These are phyloP conservation scores for Colletotrichum sp. DNA, from an alignment of 2,329 filamentous ascomycete genomes.

Conservation along the genomic window DNA sequence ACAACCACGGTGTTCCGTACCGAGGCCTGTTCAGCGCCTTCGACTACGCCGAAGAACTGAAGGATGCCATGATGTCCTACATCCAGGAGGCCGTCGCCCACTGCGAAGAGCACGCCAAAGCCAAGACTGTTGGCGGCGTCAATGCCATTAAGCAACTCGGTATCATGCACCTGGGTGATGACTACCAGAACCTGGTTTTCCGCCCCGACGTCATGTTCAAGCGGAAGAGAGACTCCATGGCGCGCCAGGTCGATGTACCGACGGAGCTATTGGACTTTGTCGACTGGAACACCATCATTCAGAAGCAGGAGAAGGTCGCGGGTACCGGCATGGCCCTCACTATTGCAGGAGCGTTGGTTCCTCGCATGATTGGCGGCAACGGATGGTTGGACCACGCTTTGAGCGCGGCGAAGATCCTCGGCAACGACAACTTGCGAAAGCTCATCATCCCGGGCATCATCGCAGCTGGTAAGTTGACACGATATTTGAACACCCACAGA, in stretches of 20 bases:
- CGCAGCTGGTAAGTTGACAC: slow-evolving; percentile 70
- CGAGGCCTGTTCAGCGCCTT: slow-evolving; percentile 86
- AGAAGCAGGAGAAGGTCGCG: slow-evolving; percentile 92
- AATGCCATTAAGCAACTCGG: slow-evolving; percentile 88
- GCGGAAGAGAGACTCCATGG: slow-evolving; percentile 79
- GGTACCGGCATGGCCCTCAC: slow-evolving; percentile 95
- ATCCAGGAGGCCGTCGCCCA: slow-evolving; percentile 78
- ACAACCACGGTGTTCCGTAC: slow-evolving; percentile 83
- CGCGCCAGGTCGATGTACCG: slow-evolving; percentile 84
- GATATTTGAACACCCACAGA: background rate
- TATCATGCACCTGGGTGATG: slow-evolving; percentile 84
- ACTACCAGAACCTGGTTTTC: slow-evolving; percentile 87
- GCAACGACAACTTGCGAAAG: slow-evolving; percentile 79
- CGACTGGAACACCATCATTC: slow-evolving; percentile 81
- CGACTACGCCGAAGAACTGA: slow-evolving; percentile 91
- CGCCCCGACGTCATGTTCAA: slow-evolving; percentile 93
- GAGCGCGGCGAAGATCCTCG: slow-evolving; percentile 79
- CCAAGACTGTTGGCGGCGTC: slow-evolving; percentile 79
- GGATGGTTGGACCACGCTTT: slow-evolving; percentile 90
- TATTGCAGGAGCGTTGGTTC: slow-evolving; percentile 83
- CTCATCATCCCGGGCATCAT: slow-evolving; percentile 83
- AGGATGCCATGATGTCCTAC: slow-evolving; percentile 87
- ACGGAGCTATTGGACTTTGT: slow-evolving; percentile 95
- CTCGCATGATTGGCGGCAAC: slow-evolving; percentile 80
- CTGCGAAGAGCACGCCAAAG: slow-evolving; percentile 87